phyloP scores from a whole-genome alignment of 2,329 filamentous ascomycete genomes.

The Penicillium sp. region DNA sequence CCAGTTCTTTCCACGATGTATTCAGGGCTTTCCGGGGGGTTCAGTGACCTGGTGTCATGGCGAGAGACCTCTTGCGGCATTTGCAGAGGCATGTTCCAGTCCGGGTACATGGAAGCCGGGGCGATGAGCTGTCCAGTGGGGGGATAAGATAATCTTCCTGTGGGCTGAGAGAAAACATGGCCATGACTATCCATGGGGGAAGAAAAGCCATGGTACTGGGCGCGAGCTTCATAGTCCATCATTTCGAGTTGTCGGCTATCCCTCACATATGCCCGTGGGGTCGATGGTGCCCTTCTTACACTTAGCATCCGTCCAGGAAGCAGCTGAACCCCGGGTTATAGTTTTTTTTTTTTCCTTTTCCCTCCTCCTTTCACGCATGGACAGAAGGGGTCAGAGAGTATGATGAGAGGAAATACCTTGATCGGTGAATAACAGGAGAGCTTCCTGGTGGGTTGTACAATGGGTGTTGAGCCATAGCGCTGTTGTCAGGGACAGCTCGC shows the following conservation, averaged over 20 bases:
- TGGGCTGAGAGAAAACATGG: conserved; percentile 24
- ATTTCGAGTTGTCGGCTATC: conserved; percentile 24
- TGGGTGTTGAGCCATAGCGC: conserved; percentile 26
- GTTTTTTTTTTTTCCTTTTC: conserved; percentile 10
- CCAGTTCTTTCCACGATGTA: conserved; percentile 34
- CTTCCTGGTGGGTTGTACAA: conserved; percentile 26
- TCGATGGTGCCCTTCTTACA: conserved; percentile 27
- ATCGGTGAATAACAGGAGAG: conserved; percentile 30
- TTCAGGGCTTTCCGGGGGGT: conserved; percentile 29
- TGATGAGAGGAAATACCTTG: conserved; percentile 29
- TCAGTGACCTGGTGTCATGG: conserved; percentile 29
- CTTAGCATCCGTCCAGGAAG: conserved; percentile 20
- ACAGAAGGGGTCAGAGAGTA: conserved; percentile 4
- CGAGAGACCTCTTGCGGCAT: conserved; percentile 27
- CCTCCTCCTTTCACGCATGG: conserved; percentile 2
- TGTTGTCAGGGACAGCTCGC: conserved; percentile 2
- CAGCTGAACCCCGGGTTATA: no score
- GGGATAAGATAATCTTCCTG: conserved; percentile 25
- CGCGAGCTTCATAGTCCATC: conserved; percentile 28
- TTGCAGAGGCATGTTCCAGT: conserved; percentile 30
- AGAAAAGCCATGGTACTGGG: conserved; percentile 26
- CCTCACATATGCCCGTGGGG: conserved; percentile 24
- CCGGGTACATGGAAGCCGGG: conserved; percentile 27
- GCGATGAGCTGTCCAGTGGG: conserved; percentile 27
- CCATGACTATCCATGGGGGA: conserved; percentile 24